A percentile compares a stretch with the other conserved stretches of the same genome.
phyloP scores from a whole-genome alignment of 2,329 filamentous ascomycete species.

The Phaeomoniella chlamydospora region DNA sequence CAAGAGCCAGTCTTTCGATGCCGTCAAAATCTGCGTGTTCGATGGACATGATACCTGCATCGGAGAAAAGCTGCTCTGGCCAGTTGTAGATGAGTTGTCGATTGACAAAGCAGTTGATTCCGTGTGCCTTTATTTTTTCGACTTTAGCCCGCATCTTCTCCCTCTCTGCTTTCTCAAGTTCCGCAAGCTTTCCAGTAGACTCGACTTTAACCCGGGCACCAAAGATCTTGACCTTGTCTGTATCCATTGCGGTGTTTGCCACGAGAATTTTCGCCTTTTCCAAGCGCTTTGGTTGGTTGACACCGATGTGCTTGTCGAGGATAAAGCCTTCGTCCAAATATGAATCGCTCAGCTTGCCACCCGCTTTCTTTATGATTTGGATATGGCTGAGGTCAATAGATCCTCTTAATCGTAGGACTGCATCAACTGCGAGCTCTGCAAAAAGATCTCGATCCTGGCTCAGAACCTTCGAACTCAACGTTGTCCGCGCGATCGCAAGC shows the following conservation, averaged over 20 bases:
- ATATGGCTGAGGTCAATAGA: conserved; percentile 94
- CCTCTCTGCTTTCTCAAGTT: conserved; percentile 92
- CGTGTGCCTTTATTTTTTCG: conserved; percentile 95
- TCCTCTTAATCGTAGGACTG: conserved; percentile 75
- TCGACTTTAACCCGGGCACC: conserved; percentile 93
- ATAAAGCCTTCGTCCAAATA: conserved; percentile 98
- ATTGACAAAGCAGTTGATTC: conserved; percentile 99
- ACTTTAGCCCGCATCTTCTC: conserved; percentile 99
- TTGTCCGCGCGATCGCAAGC: conserved; percentile 80
- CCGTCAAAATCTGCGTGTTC: conserved; percentile 99
- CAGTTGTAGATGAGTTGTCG: conserved; percentile 99
- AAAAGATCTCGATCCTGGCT: conserved; percentile 91
- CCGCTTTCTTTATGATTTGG: conserved; percentile 98
- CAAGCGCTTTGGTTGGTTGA: conserved; percentile 93
- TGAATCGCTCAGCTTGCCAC: conserved; percentile 92
- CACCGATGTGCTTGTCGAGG: conserved; percentile 95
- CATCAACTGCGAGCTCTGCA: conserved; percentile 75
- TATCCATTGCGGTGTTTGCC: conserved; percentile 98
- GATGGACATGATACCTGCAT: conserved; percentile 95
- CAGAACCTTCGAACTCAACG: conserved; percentile 91
- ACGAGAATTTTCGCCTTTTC: conserved; percentile 98
- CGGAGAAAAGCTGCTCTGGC: conserved; percentile 96
- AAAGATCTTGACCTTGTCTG: conserved; percentile 99
- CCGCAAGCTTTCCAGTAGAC: conserved; percentile 92
- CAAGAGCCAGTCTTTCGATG: conserved; percentile 84